Evolutionary conservation across 176 grass and related monocot species (phyloP).

Genomic region (Hyparrhenia diplandra): DNA sequence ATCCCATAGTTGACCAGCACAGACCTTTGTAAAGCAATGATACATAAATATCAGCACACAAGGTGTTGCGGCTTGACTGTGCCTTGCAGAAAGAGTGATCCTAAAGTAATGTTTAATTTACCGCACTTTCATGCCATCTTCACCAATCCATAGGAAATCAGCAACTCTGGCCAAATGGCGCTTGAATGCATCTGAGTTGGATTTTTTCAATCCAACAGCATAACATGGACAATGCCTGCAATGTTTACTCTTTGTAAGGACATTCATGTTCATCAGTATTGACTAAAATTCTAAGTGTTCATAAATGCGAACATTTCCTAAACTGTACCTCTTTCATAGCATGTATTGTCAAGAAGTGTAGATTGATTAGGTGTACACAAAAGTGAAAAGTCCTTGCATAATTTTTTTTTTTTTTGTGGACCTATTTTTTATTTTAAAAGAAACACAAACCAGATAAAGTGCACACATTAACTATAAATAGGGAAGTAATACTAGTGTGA

Average conservation of each 20-base stretch:
- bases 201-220: constrained; percentile 57
- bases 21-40: constrained; percentile 29
- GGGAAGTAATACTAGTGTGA: neutral
- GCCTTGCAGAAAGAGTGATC: neutral
- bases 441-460: neutral
- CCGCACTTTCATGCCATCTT: constrained; percentile 95
- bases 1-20: constrained; percentile 62
- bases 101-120: constrained; percentile 22
- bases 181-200: constrained; percentile 53
- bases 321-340: neutral
- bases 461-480: neutral
- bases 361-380: too few species aligned
- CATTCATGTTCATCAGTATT: neutral
- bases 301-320: neutral
- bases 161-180: constrained; percentile 57
- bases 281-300: neutral
- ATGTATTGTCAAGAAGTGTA: neutral
- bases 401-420: neutral
- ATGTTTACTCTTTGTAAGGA: neutral
- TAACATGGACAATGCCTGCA: constrained; percentile 58
- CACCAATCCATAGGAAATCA: constrained; percentile 71
- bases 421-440: neutral
- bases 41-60: neutral
- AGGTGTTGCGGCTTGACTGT: neutral
- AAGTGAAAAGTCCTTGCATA: neutral